Conservation (phyloP, 2,329 filamentous ascomycete genomes). For the Diaporthe helianthi region DNA sequence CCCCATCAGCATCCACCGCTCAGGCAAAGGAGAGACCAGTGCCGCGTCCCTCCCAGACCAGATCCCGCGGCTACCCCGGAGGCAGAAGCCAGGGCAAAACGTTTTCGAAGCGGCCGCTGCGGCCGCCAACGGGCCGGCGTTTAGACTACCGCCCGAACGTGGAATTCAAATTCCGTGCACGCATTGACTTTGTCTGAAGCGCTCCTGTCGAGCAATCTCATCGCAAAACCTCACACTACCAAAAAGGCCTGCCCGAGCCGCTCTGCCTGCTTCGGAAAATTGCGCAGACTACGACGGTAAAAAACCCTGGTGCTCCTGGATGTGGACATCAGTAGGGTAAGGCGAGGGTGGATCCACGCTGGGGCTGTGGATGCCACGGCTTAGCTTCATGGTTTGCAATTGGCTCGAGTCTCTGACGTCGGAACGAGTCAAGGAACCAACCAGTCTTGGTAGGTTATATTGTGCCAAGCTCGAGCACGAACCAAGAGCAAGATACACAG, state of each 20-base stretch:
- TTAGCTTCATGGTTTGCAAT: background rate
- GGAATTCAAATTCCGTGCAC: background rate
- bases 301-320: background rate
- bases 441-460: background rate
- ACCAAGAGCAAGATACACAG: background rate
- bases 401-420: background rate
- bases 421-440: background rate
- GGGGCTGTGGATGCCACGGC: background rate
- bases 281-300: background rate
- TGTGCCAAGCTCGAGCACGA: background rate
- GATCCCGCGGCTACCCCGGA: background rate
- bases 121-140: background rate
- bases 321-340: background rate
- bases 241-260: background rate
- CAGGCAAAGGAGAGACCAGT: background rate
- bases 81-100: background rate
- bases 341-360: background rate
- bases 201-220: background rate
- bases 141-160: background rate
- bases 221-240: background rate
- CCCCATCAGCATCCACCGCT: background rate
- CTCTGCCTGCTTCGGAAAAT: background rate
- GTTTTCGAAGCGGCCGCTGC: slow-evolving; percentile 8
- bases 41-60: background rate
- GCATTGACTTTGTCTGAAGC: background rate